phyloP scores from a whole-genome alignment of 1,139 yeast species.

The Lodderomyces metapsilosis region DNA sequence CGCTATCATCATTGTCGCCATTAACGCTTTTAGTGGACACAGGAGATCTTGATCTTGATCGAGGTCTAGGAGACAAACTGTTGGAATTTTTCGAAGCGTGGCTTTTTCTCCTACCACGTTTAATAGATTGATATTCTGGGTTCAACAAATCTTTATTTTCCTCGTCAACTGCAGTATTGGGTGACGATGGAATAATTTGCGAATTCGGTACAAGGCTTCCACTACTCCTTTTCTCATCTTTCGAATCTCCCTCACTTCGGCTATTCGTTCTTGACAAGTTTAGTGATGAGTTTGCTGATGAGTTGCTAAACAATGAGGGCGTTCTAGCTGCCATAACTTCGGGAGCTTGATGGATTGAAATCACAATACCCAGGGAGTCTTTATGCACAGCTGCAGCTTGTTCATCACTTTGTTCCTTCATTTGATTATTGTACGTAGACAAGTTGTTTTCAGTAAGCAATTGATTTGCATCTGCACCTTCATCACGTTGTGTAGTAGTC shows the following conservation, averaged over 20 bases:
- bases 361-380: conserved; percentile 21
- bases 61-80: conserved; percentile 17
- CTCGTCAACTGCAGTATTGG: conserved; percentile 8
- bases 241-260: conserved; percentile 3
- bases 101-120: conserved; percentile 31
- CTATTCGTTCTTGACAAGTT: conserved; percentile 19
- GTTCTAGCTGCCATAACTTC: conserved; percentile 36
- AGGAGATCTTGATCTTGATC: conserved; percentile 19
- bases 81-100: conserved; percentile 24
- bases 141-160: conserved; percentile 21
- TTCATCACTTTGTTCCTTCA: conserved; percentile 7
- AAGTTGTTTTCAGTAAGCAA: conserved; percentile 31
- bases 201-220: conserved; percentile 19
- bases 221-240: not conserved
- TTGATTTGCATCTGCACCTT: conserved; percentile 8
- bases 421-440: conserved; percentile 17
- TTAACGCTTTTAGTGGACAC: not conserved
- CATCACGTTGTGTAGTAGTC: conserved; percentile 4
- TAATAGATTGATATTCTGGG: conserved; percentile 33
- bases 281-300: conserved; percentile 33
- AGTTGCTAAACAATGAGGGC: conserved; percentile 46
- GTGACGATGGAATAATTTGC: conserved; percentile 16
- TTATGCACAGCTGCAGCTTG: conserved; percentile 13
- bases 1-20: conserved; percentile 12
- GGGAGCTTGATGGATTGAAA: conserved; percentile 30